Conservation (phyloP, 768 basidiomycete species). For the Trametes villosa region DNA sequence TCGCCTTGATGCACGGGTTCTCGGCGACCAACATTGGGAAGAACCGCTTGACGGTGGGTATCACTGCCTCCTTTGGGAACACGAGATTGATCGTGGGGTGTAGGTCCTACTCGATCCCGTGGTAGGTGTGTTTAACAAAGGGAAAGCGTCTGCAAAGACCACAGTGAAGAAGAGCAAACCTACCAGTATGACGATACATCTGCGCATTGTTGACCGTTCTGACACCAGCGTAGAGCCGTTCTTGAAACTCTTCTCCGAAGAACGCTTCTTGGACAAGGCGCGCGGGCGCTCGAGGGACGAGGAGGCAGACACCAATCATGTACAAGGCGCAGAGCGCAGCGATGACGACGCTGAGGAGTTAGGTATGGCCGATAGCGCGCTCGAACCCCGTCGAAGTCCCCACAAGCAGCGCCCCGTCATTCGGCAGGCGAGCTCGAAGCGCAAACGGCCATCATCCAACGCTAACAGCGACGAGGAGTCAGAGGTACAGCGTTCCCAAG, state of each 20-base stretch:
- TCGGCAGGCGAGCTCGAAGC: background rate
- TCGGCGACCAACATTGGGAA: slow-evolving; percentile 63
- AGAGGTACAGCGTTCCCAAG: background rate
- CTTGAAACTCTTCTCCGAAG: slow-evolving; percentile 30
- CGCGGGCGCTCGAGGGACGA: background rate
- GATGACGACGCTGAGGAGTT: background rate
- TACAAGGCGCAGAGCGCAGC: background rate
- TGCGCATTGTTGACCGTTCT: slow-evolving; percentile 1
- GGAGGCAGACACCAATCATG: background rate
- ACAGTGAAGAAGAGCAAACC: slow-evolving; percentile 31
- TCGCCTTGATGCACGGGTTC: slow-evolving; percentile 73
- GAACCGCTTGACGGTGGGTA: slow-evolving; percentile 61
- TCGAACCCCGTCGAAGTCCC: too few relatives aligned
- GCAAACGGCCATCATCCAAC: background rate
- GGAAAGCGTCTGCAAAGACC: slow-evolving; percentile 59
- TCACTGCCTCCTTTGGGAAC: background rate
- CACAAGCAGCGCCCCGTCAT: too few relatives aligned
- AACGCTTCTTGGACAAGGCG: slow-evolving; percentile 24
- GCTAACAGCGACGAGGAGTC: background rate
- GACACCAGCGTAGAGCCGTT: slow-evolving; percentile 19
- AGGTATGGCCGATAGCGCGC: background rate
- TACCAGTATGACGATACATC: too few relatives aligned
- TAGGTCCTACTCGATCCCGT: slow-evolving; percentile 46
- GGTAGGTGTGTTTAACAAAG: slow-evolving; percentile 66
- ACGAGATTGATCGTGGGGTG: background rate